These are phyloP conservation scores for Colletotrichum sublineola DNA, from an alignment of 2,329 filamentous ascomycete genomes.

Conservation along the genomic window DNA sequence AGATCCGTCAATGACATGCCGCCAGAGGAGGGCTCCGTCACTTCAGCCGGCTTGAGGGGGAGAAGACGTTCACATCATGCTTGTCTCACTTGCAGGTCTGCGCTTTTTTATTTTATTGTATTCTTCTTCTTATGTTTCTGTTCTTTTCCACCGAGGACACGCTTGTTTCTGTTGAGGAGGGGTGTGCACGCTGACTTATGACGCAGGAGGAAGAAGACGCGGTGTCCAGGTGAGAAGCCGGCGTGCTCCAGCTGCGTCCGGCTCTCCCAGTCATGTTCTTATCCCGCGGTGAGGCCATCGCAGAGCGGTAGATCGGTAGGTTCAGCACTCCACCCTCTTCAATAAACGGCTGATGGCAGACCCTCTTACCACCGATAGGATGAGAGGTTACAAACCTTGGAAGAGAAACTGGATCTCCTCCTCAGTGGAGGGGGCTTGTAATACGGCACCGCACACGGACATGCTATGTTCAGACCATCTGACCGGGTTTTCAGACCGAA, in stretches of 20 bases:
- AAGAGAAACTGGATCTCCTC: slow-evolving; percentile 66
- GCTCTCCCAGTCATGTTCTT: slow-evolving; percentile 62
- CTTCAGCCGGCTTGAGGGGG: slow-evolving; percentile 48
- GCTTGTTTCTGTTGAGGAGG: slow-evolving; percentile 7
- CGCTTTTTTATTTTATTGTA: not conserved
- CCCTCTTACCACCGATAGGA: slow-evolving; percentile 51
- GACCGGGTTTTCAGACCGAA: slow-evolving; percentile 50
- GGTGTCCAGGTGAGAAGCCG: slow-evolving; percentile 65
- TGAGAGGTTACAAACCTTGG: slow-evolving; percentile 63
- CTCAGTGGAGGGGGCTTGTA: slow-evolving; percentile 57
- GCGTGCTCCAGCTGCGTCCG: slow-evolving; percentile 64
- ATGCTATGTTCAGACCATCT: slow-evolving; percentile 45
- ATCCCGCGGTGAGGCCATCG: slow-evolving; percentile 55
- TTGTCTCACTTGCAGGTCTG: slow-evolving; percentile 63
- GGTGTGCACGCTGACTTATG: slow-evolving; percentile 32
- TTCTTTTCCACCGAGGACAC: not conserved
- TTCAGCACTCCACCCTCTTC: slow-evolving; percentile 20
- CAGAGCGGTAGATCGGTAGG: slow-evolving; percentile 60
- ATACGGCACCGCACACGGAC: slow-evolving; percentile 38
- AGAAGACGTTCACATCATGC: slow-evolving; percentile 57
- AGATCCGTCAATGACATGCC: slow-evolving; percentile 47
- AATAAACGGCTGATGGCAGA: not conserved
- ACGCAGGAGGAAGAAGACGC: slow-evolving; percentile 62
- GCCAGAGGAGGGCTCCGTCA: slow-evolving; percentile 48
- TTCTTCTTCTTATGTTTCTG: too few species aligned